Evolutionary conservation across 2,329 filamentous ascomycete genomes (phyloP), one percentile per base, ranked within the genome.

Genomic region (Trichoderma breve): DNA sequence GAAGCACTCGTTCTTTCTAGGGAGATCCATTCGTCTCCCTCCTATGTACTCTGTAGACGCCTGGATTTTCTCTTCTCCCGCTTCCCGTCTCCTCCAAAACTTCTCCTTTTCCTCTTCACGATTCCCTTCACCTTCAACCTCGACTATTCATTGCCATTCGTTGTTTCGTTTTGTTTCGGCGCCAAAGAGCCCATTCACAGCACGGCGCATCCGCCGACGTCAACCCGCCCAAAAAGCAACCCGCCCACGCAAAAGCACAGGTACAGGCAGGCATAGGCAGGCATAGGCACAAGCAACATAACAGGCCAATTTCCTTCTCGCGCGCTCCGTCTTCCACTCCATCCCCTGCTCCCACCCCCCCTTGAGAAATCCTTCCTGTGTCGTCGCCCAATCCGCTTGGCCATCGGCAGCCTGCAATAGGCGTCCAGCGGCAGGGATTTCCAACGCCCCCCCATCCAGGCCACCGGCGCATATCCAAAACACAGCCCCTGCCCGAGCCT

Each of bases 401-500:
- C 55, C 70, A 61, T 68, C 64, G 63, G 43, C 55, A 67, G 57
- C 62, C 63, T 71, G 57, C 53, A 62, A 70, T 53, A 24, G 63
- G 65, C 65, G 66, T 72, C 58, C 58, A 64, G 47, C 36, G 57
- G 69, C 72, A 72, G 62, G 73, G 74, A 60, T 75, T 36, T 70
- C 63, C 57, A 70, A 74, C 73, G 72, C 72, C 62, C 63, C 63
- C 72, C 73, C 71, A 76, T 63, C 74, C 73, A 76, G 66, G 69
- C 69, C 73, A 71, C 74, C 74, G 75, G 76, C 74, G 75, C 75
- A 76, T 76, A 73, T 74, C 69, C 70, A 73, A 74, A 75, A 74
- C 73, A 68, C 73, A 70, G 72, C 73, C 64, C 64, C 72, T 73
- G 69, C 69, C 62, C 34, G 69, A 73, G 69, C 69, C 69, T 71